These are phyloP conservation scores for Ochromonas danica DNA, from an alignment of 108 stramenopile species.

Conservation along the genomic window DNA sequence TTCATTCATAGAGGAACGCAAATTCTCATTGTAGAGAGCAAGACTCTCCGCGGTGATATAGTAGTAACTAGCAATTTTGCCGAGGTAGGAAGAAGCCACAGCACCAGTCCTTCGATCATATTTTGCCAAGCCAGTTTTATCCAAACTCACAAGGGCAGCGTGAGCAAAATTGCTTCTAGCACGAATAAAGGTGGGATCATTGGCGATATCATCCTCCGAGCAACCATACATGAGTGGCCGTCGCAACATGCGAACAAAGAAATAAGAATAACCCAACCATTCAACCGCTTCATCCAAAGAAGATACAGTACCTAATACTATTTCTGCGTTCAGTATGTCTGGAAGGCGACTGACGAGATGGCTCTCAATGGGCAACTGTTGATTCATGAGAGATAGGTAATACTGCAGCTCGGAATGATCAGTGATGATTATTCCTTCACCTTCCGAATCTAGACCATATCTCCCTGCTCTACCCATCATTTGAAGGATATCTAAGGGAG, in stretches of 20 bases:
- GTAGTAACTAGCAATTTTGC: constrained; percentile 92
- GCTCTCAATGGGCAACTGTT: constrained; percentile 98
- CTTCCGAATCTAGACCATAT: constrained; percentile 95
- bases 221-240: constrained; percentile 89
- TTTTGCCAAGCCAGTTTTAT: constrained; percentile 81
- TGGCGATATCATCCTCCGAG: constrained; percentile 62
- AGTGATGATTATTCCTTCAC: constrained; percentile 98
- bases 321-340: constrained; percentile 95
- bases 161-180: constrained; percentile 85
- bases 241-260: constrained; percentile 94
- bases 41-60: constrained; percentile 95
- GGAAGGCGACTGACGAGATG: constrained; percentile 90
- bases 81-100: constrained; percentile 86
- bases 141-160: constrained; percentile 81
- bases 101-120: constrained; percentile 89
- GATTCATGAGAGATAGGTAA: constrained; percentile 94
- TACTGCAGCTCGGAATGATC: constrained; percentile 96
- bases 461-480: constrained; percentile 99
- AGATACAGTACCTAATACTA: constrained; percentile 88
- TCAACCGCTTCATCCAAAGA: constrained; percentile 85
- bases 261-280: constrained; percentile 97
- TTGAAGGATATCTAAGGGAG: constrained; percentile 93
- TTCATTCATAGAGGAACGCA: constrained; percentile 93
- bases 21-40: constrained; percentile 87
- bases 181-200: constrained; percentile 80